Evolutionary conservation across 495 filamentous ascomycete species (phyloP).

Genomic region (Letharia columbiana): DNA sequence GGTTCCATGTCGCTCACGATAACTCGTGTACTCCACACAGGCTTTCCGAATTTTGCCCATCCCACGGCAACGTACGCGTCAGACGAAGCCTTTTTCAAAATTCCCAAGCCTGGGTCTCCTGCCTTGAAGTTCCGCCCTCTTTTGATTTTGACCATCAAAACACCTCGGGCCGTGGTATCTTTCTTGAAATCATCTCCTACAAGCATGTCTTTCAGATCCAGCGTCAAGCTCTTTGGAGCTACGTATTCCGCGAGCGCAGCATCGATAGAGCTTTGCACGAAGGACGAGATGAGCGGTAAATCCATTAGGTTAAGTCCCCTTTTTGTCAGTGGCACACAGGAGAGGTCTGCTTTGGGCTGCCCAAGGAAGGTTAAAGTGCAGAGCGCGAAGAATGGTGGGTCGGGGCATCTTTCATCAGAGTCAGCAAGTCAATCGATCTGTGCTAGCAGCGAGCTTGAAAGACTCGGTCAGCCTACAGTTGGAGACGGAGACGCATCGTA

Average conservation of each 20-base stretch:
- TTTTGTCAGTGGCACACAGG: constrained; percentile 58
- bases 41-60: constrained; percentile 70
- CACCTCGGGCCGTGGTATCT: constrained; percentile 55
- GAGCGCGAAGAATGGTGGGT: constrained; percentile 63
- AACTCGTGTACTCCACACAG: constrained; percentile 54
- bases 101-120: constrained; percentile 50
- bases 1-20: constrained; percentile 52
- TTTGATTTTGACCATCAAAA: constrained; percentile 54
- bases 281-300: constrained; percentile 59
- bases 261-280: constrained; percentile 64
- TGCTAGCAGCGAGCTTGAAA: background rate
- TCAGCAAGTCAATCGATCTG: background rate
- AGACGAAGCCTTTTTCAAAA: constrained; percentile 48
- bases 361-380: constrained; percentile 66
- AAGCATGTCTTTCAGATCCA: constrained; percentile 66
- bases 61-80: constrained; percentile 63
- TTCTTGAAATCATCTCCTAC: constrained; percentile 71
- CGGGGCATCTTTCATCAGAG: constrained; percentile 38
- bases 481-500: constrained; percentile 54
- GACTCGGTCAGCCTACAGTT: constrained; percentile 33
- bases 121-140: constrained; percentile 56
- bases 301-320: constrained; percentile 62
- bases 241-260: constrained; percentile 64
- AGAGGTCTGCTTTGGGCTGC: constrained; percentile 63
- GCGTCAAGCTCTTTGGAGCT: constrained; percentile 60